Conservation (phyloP, 1,284 basidiomycete species). For the Thelephora terrestris region DNA sequence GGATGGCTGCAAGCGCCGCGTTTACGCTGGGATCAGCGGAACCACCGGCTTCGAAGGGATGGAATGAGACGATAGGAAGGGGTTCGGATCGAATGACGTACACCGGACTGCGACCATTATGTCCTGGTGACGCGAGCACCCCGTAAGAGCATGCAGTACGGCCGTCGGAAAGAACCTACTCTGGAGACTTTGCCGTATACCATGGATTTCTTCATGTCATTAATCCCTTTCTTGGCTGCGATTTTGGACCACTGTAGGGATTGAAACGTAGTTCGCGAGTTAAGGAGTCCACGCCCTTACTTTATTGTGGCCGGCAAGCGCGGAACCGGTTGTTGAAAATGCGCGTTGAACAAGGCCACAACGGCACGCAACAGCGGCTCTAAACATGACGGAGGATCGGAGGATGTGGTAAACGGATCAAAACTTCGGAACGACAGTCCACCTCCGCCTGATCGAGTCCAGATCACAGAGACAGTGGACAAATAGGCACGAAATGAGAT, state of each 20-base stretch:
- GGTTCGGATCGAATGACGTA: constrained; percentile 23
- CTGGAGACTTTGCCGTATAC: constrained; percentile 49
- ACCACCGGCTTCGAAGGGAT: constrained; percentile 41
- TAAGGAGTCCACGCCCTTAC: constrained; percentile 23
- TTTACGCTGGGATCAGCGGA: constrained; percentile 61
- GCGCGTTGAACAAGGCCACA: constrained; percentile 9
- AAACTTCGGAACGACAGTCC: no score
- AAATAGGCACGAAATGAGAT: no score
- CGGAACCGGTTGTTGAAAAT: constrained; percentile 27
- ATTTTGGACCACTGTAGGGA: constrained; percentile 75
- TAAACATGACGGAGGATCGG: constrained; percentile 1
- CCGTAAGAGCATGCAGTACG: neutral
- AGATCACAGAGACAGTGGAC: no score
- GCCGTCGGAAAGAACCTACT: constrained; percentile 29
- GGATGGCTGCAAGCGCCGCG: constrained; percentile 44
- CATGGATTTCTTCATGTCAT: constrained; percentile 55
- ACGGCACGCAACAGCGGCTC: no score
- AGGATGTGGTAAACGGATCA: neutral
- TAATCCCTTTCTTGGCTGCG: constrained; percentile 68
- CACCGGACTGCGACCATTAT: constrained; percentile 60
- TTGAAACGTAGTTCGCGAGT: neutral
- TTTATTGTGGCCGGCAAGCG: constrained; percentile 58
- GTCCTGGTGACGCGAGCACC: constrained; percentile 36
- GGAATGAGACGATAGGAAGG: neutral
- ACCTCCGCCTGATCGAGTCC: no score